Evolutionary conservation across 1,284 basidiomycete genomes (phyloP).

Genomic region (Marasmius tenuissimus): DNA sequence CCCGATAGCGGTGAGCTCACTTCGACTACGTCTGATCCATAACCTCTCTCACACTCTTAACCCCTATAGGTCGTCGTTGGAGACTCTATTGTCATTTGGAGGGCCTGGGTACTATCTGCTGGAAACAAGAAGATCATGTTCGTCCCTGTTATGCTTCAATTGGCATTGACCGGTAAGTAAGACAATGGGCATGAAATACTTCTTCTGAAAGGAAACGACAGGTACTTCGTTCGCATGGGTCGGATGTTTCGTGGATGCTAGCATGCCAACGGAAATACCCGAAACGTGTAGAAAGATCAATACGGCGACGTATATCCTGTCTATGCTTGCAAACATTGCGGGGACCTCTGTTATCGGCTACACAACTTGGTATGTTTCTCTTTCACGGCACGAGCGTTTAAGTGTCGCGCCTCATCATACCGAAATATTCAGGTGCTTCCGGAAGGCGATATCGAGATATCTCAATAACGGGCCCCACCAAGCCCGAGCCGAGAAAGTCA

Average conservation of each 20-base stretch:
- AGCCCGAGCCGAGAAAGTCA: not conserved
- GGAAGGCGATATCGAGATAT: not conserved
- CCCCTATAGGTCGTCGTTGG: not conserved
- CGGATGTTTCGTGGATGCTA: not conserved
- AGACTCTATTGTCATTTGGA: not conserved
- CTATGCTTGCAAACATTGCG: not conserved
- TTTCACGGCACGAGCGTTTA: too few species aligned
- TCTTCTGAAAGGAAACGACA: not conserved
- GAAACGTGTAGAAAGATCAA: not conserved
- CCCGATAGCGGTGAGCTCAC: not conserved
- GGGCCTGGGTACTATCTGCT: not conserved
- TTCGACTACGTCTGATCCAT: not conserved
- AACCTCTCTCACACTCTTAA: not conserved
- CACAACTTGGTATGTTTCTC: not conserved
- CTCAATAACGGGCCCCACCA: not conserved
- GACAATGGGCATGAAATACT: not conserved
- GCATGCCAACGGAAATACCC: not conserved
- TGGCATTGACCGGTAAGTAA: not conserved
- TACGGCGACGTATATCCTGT: not conserved
- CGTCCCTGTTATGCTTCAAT: not conserved
- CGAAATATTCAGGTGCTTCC: not conserved
- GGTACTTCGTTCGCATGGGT: not conserved
- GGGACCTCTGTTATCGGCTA: not conserved
- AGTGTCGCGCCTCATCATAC: too few species aligned
- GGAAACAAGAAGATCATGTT: not conserved